Base-by-base conservation (phyloP, 306 rosid species). In the Gleditsia sinensis region DNA sequence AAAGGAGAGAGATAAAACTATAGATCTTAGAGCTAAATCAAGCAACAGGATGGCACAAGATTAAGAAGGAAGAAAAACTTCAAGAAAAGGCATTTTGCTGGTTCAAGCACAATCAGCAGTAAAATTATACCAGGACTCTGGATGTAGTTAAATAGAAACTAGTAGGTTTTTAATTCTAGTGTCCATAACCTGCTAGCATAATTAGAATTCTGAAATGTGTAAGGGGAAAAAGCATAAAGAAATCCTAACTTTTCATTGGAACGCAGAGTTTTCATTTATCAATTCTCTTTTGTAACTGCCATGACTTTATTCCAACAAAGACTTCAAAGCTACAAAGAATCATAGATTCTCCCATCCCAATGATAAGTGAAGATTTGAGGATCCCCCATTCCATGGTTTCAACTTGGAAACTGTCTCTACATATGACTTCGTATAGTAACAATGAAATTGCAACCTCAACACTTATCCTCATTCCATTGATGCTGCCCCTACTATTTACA, bases 1-100 rank as follows among this genome's bases (percentile, higher is more conserved):
- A 53, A 64, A 46, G 34, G 7, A 67, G 50, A 75, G 75, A 67
- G 53, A 56, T 20, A 43, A 9, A 7, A 43, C 19, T 30, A 57
- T 7, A 27, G 0, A 23, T 65, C 21, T 4, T 24, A 13, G 37
- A 25, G 19, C 10, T 27, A 65, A 60, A 60, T 51, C 71, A 28
- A 40, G 25, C 37, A 51, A 39, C 19, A 12, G 39, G 30, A 43
- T 30, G 54, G 24, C 39, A 60, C 43, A 17, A 34, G 34, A 69
- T 34, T 67, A 30, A 28, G 25, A 17, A 49, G 43, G 72, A 51
- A 51, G 42, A 45, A 17, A 23, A 71, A 53, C 32, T 28, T 7
- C 32, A 68, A 27, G 34, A 12, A 67, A 45, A 36, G 1, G 30
- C 46, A 51, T 36, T 27, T 57, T 37, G 19, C 14, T 28, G 40